Evolutionary conservation across 2,329 filamentous ascomycete species (phyloP), one percentile per base, ranked within the genome.

Genomic region (Ophiostoma himal-ulmi): DNA sequence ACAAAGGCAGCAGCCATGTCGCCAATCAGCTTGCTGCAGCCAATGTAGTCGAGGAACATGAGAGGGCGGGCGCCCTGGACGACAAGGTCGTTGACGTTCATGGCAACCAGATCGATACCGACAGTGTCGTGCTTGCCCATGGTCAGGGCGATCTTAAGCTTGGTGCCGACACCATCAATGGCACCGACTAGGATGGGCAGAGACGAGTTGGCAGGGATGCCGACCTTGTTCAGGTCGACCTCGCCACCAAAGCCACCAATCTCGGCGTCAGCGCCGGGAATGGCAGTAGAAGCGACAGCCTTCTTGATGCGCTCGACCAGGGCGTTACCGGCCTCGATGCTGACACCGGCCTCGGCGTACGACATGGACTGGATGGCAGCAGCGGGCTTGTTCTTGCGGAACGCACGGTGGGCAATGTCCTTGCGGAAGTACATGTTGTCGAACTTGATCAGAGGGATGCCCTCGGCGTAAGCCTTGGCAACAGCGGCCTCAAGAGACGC

Each of bases 71-170:
- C 95, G 70, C 95, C 95, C 82, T 98, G 94, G 10, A 98, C 95
- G 68, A 99, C 90, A 0, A 99, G 85, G 77, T 99, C 95, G 80
- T 99, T 99, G 78, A 98, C 95, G 79, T 97, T 98, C 94, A 98
- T 98, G 75, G 95, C 95, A 4, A 99, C 95, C 48, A 99, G 86
- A 78, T 99, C 95, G 75, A 99, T 93, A 72, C 95, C 95, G 13
- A 99, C 94, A 3, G 94, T 97, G 79, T 94, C 89, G 81, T 97
- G 95, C 81, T 96, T 93, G 75, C 89, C 86, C 82, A 96, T 91
- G 14, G 89, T 87, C 78, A 97, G 94, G 0, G 95, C 95, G 76
- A 99, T 92, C 85, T 96, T 96, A 76, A 98, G 89, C 83, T 98
- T 98, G 67, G 94, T 98, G 72, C 94, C 95, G 52, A 98, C 93